A percentile compares a stretch with the other conserved stretches of the same genome.
These are phyloP conservation scores for Metschnikowia lachancei DNA, from an alignment of 805 yeast genomes.

Conservation along the genomic window DNA sequence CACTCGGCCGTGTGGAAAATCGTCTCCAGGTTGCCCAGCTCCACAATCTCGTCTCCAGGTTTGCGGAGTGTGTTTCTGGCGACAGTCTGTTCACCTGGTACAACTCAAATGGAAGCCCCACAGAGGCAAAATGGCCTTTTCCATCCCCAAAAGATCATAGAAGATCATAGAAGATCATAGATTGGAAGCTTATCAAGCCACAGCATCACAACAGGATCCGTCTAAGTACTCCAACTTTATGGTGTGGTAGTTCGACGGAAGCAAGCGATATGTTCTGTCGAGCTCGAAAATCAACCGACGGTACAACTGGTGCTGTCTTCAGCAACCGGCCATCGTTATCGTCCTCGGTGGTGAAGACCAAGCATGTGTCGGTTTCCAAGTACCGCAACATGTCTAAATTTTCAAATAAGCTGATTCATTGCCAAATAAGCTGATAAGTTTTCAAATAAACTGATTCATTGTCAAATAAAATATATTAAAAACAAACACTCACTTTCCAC, in stretches of 20 bases:
- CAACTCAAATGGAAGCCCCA: conserved; percentile 57
- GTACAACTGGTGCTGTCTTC: conserved; percentile 75
- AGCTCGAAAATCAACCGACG: conserved; percentile 65
- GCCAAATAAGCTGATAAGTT: no score
- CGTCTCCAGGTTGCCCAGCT: conserved; percentile 76
- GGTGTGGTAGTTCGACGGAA: conserved; percentile 21
- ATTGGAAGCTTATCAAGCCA: conserved; percentile 63
- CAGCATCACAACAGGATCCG: conserved; percentile 59
- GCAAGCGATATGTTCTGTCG: conserved; percentile 28
- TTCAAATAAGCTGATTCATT: no score
- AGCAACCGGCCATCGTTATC: conserved; percentile 86
- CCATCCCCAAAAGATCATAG: no score
- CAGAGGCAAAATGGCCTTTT: no score
- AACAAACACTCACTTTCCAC: no score
- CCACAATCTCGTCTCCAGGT: conserved; percentile 67
- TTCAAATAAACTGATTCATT: no score
- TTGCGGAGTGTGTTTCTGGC: conserved; percentile 35
- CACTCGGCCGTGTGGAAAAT: conserved; percentile 82
- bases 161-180: conserved; percentile 85
- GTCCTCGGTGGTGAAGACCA: conserved; percentile 74
- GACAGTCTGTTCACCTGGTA: conserved; percentile 37
- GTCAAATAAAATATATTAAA: no score
- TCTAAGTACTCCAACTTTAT: conserved; percentile 62
- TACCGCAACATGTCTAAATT: conserved; percentile 75
- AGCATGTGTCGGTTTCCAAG: conserved; percentile 89